phyloP scores from a whole-genome alignment of 345 rosid genomes.

The Syzygium grande region DNA sequence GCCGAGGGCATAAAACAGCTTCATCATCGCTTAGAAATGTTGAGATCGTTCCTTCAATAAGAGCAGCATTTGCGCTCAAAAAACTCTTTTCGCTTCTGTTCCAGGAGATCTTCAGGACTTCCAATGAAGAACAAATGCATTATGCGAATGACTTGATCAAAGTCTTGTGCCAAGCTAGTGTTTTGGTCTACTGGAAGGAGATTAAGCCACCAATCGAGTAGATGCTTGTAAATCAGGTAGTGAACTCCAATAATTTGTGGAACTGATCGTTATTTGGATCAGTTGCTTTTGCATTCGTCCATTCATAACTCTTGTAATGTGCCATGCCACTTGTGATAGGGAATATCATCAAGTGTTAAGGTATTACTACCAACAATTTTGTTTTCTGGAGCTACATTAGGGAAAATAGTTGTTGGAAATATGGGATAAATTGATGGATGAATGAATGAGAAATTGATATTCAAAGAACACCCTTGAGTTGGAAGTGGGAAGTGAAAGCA shows the following conservation, averaged over 20 bases:
- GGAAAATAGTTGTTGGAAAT: no score
- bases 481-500: no score
- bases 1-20: neutral
- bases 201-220: neutral
- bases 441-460: no score
- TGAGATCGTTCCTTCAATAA: neutral
- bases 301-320: no score
- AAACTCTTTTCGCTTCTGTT: neutral
- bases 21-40: neutral
- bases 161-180: neutral
- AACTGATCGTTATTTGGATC: no score
- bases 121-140: neutral
- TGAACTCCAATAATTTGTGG: neutral
- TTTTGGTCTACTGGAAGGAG: neutral
- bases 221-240: neutral
- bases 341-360: no score
- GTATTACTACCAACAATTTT: no score
- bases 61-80: neutral
- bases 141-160: neutral
- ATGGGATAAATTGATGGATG: no score
- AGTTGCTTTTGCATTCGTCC: no score
- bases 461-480: no score
- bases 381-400: no score
- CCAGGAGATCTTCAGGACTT: accelerated
- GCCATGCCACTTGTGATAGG: no score